Evolutionary conservation across 306 rosid genomes (phyloP).

Genomic region (Quercus bicolor): DNA sequence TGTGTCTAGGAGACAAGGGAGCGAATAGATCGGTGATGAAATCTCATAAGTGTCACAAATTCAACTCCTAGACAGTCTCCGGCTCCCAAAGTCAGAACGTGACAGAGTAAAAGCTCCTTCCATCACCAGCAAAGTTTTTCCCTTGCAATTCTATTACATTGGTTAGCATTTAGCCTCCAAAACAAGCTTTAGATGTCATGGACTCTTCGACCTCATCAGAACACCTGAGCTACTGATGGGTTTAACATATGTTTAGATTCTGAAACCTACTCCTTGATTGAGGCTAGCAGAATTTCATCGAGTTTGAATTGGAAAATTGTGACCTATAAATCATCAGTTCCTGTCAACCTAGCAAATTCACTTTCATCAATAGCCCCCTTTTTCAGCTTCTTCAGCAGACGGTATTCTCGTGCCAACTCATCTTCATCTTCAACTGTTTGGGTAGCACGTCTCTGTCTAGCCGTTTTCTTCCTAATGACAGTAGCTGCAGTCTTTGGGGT

Average conservation of each 20-base stretch:
- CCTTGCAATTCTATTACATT: slow-evolving; percentile 11
- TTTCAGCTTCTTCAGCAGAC: slow-evolving; percentile 79
- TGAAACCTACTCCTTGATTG: not conserved
- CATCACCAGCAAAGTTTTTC: slow-evolving; percentile 15
- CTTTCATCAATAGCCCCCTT: slow-evolving; percentile 71
- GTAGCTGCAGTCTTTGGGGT: slow-evolving; percentile 24
- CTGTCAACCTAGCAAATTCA: slow-evolving; percentile 77
- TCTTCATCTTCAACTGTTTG: slow-evolving; percentile 85
- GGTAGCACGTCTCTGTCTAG: slow-evolving; percentile 76
- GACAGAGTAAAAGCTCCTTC: slow-evolving; percentile 1
- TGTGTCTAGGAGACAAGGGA: not conserved
- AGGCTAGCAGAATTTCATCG: slow-evolving; percentile 8
- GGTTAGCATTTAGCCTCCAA: slow-evolving; percentile 2
- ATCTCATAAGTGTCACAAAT: not conserved
- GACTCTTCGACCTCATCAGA: slow-evolving; percentile 3
- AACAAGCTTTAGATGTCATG: not conserved
- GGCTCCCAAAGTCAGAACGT: not conserved
- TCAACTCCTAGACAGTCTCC: not conserved
- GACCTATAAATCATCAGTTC: slow-evolving; percentile 60
- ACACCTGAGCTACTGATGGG: slow-evolving; percentile 1
- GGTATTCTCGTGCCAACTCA: slow-evolving; percentile 71
- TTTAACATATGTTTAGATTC: not conserved
- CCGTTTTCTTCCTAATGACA: slow-evolving; percentile 71
- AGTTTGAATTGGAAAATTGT: slow-evolving; percentile 17
- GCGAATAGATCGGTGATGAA: not conserved